A percentile compares a stretch with the other conserved stretches of the same genome.
phyloP scores from a whole-genome alignment of 108 stramenopile genomes.

The Nitzschia sp. region DNA sequence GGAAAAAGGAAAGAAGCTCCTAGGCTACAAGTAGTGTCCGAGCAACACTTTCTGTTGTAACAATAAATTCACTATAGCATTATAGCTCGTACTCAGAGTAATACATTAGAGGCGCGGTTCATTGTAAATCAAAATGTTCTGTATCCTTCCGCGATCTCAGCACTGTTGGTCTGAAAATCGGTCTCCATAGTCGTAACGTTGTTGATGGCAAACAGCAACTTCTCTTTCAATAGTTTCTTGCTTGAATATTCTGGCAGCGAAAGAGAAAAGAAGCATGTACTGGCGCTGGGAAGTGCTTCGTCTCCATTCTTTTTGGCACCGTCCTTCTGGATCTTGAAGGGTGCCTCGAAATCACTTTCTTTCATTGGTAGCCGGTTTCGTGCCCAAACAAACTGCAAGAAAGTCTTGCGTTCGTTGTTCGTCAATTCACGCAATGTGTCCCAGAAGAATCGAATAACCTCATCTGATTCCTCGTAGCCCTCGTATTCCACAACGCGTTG shows the following conservation, averaged over 20 bases:
- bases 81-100: neutral
- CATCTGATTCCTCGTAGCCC: constrained; percentile 76
- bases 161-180: constrained; percentile 92
- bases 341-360: constrained; percentile 87
- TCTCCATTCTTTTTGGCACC: constrained; percentile 59
- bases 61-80: no score
- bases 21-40: constrained; percentile 57
- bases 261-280: constrained; percentile 97
- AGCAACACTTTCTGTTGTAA: neutral
- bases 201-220: constrained; percentile 93
- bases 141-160: constrained; percentile 86
- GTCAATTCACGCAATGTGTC: constrained; percentile 90
- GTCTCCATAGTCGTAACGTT: constrained; percentile 97
- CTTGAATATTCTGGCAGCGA: constrained; percentile 87
- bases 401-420: constrained; percentile 81
- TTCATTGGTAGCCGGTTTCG: constrained; percentile 87
- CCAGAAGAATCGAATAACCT: constrained; percentile 90
- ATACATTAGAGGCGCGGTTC: neutral
- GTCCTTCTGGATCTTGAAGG: constrained; percentile 91
- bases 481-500: constrained; percentile 92
- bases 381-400: constrained; percentile 98
- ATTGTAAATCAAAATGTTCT: constrained; percentile 24
- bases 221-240: constrained; percentile 76
- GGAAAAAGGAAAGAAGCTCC: constrained; percentile 59
- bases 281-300: constrained; percentile 88